Evolutionary conservation across 108 stramenopile genomes (phyloP).

Genomic region (Hondaea fermentalgiana): DNA sequence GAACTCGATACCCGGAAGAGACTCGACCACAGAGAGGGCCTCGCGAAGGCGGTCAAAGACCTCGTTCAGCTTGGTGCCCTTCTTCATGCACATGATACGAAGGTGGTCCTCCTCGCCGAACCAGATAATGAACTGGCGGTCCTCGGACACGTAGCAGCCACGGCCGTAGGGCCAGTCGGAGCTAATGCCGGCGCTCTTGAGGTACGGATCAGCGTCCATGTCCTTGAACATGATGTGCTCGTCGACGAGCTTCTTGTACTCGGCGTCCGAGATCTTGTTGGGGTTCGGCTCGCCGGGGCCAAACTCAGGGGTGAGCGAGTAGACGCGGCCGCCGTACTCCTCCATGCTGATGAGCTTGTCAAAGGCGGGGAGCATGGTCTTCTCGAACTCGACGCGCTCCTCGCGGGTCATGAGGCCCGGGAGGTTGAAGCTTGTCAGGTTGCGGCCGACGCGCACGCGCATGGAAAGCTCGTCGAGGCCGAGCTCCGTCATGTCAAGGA

Average conservation of each 20-base stretch:
- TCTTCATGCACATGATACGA: slow-evolving; percentile 62
- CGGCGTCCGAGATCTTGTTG: slow-evolving; percentile 39
- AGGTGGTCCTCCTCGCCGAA: slow-evolving; percentile 62
- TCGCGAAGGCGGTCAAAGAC: slow-evolving; percentile 48
- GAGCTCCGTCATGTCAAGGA: slow-evolving; percentile 45
- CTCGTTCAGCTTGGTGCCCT: slow-evolving; percentile 47
- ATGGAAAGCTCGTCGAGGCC: slow-evolving; percentile 50
- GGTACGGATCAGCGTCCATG: slow-evolving; percentile 56
- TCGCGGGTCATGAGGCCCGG: slow-evolving; percentile 50
- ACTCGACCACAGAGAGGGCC: slow-evolving; percentile 41
- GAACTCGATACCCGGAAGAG: slow-evolving; percentile 49
- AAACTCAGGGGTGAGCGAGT: slow-evolving; percentile 49
- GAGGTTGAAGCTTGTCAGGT: slow-evolving; percentile 48
- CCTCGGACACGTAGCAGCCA: slow-evolving; percentile 57
- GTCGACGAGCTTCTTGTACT: slow-evolving; percentile 50
- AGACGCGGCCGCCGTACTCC: slow-evolving; percentile 43
- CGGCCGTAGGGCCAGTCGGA: slow-evolving; percentile 57
- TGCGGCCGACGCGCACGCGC: slow-evolving; percentile 55
- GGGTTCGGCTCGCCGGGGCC: slow-evolving; percentile 44
- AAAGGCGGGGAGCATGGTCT: slow-evolving; percentile 46
- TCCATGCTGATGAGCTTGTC: slow-evolving; percentile 34
- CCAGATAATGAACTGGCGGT: slow-evolving; percentile 54
- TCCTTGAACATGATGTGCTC: slow-evolving; percentile 43
- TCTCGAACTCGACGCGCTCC: slow-evolving; percentile 51
- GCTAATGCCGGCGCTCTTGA: slow-evolving; percentile 48